phyloP scores from a whole-genome alignment of 768 basidiomycete genomes.

The Russula earlei region DNA sequence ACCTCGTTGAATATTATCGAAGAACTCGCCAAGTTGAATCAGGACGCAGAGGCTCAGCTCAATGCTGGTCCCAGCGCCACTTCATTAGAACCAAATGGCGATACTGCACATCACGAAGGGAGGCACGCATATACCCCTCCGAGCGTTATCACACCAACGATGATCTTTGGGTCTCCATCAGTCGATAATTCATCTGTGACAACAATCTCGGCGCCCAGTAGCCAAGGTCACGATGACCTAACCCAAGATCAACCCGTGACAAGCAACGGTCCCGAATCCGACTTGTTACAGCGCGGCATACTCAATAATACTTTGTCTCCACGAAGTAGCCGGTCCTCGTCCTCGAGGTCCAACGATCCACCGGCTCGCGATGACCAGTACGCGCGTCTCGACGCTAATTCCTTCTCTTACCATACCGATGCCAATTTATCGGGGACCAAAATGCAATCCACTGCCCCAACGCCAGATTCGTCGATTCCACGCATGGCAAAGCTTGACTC shows the following conservation, averaged over 20 bases:
- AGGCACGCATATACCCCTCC: conserved; percentile 21
- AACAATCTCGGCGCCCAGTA: conserved; percentile 13
- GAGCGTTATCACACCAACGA: conserved; percentile 21
- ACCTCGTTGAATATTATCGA: conserved; percentile 34
- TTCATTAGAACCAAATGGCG: conserved; percentile 9
- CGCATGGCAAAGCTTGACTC: conserved; percentile 30
- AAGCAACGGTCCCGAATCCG: not conserved
- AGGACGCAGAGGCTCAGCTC: not conserved
- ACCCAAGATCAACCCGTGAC: not conserved
- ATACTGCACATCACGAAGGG: not conserved
- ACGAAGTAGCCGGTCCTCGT: conserved; percentile 24
- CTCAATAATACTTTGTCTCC: conserved; percentile 1
- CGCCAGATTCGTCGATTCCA: conserved; percentile 29
- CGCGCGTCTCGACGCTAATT: conserved; percentile 24
- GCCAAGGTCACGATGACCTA: conserved; percentile 10
- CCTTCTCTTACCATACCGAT: conserved; percentile 20
- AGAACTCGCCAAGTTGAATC: conserved; percentile 34
- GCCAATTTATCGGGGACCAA: conserved; percentile 15
- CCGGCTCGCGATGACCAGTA: conserved; percentile 14
- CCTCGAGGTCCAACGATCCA: conserved; percentile 25
- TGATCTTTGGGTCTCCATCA: conserved; percentile 4
- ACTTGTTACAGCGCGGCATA: not conserved
- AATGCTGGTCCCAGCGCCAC: conserved; percentile 8
- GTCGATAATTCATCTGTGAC: conserved; percentile 22
- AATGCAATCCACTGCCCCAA: conserved; percentile 38